These are phyloP conservation scores for Aspergillus cavernicola DNA, from an alignment of 495 filamentous ascomycete genomes.

Conservation along the genomic window DNA sequence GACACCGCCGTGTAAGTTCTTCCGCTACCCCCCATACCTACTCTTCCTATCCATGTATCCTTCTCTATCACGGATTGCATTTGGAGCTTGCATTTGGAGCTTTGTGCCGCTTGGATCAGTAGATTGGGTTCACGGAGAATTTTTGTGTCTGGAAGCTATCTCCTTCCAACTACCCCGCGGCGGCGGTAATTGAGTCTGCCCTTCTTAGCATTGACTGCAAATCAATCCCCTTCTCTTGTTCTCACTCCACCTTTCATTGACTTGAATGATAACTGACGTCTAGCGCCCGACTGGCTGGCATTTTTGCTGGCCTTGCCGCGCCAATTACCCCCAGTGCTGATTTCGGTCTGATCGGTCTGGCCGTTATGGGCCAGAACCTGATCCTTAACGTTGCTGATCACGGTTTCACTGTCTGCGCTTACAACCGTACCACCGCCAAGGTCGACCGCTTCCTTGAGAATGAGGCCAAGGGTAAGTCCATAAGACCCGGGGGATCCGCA, in stretches of 20 bases:
- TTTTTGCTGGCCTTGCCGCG: constrained; percentile 69
- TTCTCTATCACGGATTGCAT: not conserved
- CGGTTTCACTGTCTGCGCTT: constrained; percentile 92
- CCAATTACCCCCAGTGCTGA: constrained; percentile 59
- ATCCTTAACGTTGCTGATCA: constrained; percentile 98
- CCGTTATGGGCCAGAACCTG: constrained; percentile 98
- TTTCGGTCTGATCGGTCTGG: constrained; percentile 99
- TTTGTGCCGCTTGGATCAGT: too few relatives aligned
- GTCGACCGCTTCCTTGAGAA: constrained; percentile 93
- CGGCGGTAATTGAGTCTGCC: not conserved
- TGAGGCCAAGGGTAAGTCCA: constrained; percentile 75
- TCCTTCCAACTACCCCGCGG: not conserved
- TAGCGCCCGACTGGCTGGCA: constrained; percentile 84
- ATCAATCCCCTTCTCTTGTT: not conserved
- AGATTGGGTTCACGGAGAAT: too few relatives aligned
- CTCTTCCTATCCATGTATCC: too few relatives aligned
- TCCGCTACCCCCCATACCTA: not conserved
- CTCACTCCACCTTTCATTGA: constrained; percentile 30
- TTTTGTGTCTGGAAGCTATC: too few relatives aligned
- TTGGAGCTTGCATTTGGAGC: too few relatives aligned
- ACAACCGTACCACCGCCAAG: constrained; percentile 97
- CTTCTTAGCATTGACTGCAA: too few relatives aligned
- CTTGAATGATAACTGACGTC: constrained; percentile 47
- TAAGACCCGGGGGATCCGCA: not conserved
- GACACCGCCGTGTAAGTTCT: constrained; percentile 61